A percentile compares a stretch with the other conserved stretches of the same genome.
phyloP scores from a whole-genome alignment of 768 basidiomycete genomes.

The Macrolepiota fuliginosa region DNA sequence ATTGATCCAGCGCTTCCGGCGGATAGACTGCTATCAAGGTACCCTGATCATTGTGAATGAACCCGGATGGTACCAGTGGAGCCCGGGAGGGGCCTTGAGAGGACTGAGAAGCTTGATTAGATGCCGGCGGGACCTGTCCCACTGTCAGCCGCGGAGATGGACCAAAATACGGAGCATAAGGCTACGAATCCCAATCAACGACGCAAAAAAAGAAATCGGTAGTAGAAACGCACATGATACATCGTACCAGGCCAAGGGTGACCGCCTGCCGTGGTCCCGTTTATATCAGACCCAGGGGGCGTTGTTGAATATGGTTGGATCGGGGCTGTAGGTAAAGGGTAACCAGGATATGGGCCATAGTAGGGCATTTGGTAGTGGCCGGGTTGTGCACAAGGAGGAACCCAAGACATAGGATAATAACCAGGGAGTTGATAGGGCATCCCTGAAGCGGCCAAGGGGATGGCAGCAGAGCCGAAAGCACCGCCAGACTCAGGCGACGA shows the following conservation, averaged over 20 bases:
- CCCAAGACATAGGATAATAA: slow-evolving; percentile 49
- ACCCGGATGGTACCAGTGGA: slow-evolving; percentile 63
- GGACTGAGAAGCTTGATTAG: slow-evolving; percentile 27
- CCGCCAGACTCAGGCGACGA: background rate
- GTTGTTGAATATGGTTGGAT: slow-evolving; percentile 26
- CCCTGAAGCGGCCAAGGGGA: background rate
- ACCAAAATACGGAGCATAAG: slow-evolving; percentile 49
- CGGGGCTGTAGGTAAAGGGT: slow-evolving; percentile 31
- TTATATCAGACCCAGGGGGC: slow-evolving; percentile 36
- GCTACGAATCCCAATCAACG: slow-evolving; percentile 25
- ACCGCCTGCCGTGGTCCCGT: slow-evolving; percentile 27
- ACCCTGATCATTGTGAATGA: slow-evolving; percentile 71
- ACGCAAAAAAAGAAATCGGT: background rate
- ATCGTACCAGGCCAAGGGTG: slow-evolving; percentile 38
- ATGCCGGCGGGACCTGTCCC: slow-evolving; percentile 24
- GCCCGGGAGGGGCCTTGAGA: slow-evolving; percentile 35
- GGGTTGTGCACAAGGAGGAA: slow-evolving; percentile 47
- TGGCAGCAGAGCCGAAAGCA: background rate
- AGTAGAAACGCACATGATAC: slow-evolving; percentile 43
- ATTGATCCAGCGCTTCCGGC: slow-evolving; percentile 67
- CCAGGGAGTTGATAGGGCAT: slow-evolving; percentile 37
- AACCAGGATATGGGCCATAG: slow-evolving; percentile 44
- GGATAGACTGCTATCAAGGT: slow-evolving; percentile 70
- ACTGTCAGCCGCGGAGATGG: slow-evolving; percentile 25
- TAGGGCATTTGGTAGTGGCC: slow-evolving; percentile 54